Conservation (phyloP, 1,284 basidiomycete species). For the Moesziomyces sp. region DNA sequence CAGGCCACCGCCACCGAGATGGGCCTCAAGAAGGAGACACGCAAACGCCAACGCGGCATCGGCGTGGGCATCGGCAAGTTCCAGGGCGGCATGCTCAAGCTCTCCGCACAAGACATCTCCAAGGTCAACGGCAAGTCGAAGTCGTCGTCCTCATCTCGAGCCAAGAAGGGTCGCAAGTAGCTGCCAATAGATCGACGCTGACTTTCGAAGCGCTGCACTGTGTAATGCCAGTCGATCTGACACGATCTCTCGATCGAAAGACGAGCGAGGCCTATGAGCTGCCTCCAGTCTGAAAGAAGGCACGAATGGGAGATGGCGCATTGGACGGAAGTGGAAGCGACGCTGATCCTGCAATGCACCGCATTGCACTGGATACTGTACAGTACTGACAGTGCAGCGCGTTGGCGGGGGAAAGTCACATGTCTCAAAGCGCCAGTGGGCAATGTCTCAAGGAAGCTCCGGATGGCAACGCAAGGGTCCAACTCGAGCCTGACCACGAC, state of each 20-base stretch:
- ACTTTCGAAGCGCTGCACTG: background rate
- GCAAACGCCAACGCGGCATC: slow-evolving; percentile 54
- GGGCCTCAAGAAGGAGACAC: slow-evolving; percentile 46
- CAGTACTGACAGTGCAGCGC: no score
- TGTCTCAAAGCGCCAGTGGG: background rate
- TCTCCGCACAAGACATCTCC: slow-evolving; percentile 53
- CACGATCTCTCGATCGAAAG: background rate
- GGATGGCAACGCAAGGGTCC: background rate
- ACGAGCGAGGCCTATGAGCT: no score
- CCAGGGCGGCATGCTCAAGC: slow-evolving; percentile 54
- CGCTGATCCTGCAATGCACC: no score
- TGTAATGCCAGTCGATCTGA: background rate
- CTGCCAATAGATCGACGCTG: no score
- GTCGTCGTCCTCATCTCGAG: slow-evolving; percentile 17
- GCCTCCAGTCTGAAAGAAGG: no score
- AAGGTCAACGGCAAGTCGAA: slow-evolving; percentile 47
- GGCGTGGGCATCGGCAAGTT: slow-evolving; percentile 65
- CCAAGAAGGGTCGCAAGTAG: slow-evolving; percentile 20
- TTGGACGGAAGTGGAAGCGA: no score
- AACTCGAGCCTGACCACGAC: background rate
- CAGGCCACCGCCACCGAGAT: slow-evolving; percentile 54
- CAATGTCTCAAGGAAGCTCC: background rate
- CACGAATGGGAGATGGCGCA: no score
- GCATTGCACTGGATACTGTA: no score
- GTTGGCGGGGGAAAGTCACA: background rate